Base-by-base conservation (phyloP, 805 yeast species). In the Pichia insulana region DNA sequence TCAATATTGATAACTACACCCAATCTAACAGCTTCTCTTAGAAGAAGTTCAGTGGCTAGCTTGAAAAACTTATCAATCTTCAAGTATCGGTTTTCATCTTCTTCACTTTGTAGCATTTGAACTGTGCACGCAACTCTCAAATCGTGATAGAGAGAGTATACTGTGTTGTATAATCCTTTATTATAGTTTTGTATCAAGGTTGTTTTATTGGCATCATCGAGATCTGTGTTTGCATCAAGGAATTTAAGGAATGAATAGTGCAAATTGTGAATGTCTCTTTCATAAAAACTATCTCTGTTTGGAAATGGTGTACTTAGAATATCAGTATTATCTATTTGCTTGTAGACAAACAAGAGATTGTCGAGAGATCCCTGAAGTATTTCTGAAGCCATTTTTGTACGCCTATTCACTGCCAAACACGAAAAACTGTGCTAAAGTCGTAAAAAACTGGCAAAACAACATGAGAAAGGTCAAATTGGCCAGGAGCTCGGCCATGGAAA, bases 141-240 rank as follows among this genome's bases (percentile, higher is more conserved):
- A 57, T 84, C 95, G 53, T 83, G 90, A 52, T 68, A 83, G 11
- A 83, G 53, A 34, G 64, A 64, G 52, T 80, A 82, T 7, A 81
- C 65, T 1, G 72, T 62, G 9, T 56, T 54, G 53, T 81, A 81
- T 15, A 61, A 54, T 2, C 56, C 54, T 1, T 57, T 48, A 1
- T 58, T 58, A 48, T 67, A 64, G 49, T 73, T 74, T 4, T 64
- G 58, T 0, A 51, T 25, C n/a, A 81, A 65, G 0, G 76, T 68
- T 0, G 73, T 69, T 3, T 43, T 43, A 1, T 36, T 38, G 16
- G 39, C 30, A 5, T 33, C 44, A 5, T 36, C 48, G 6, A 43
- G 10, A 8, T 42, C 39, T 6, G 39, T 26, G n/a, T 40, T 40
- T 19, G 55, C 40, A 20, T 65, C 65, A 15, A 68, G 46, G 51